Evolutionary conservation across 768 basidiomycete genomes (phyloP).

Genomic region (Pulveroboletus sp.): DNA sequence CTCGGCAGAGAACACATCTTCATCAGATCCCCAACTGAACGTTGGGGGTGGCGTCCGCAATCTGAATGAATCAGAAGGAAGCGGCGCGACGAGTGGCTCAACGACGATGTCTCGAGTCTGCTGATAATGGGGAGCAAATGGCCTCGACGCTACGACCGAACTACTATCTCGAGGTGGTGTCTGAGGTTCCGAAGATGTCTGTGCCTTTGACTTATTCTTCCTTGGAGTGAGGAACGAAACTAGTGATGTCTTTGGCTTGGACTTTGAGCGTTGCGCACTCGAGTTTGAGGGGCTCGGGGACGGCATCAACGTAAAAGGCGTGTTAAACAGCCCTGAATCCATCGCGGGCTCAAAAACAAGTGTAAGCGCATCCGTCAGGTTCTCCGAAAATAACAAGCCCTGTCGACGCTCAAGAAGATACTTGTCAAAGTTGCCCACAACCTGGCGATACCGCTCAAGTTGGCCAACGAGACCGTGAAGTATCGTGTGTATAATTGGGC

Average conservation of each 20-base stretch:
- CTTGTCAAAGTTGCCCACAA: conserved; percentile 77
- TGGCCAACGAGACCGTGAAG: conserved; percentile 77
- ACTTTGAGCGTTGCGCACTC: conserved; percentile 38
- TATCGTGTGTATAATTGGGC: conserved; percentile 77
- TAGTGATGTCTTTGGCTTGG: conserved; percentile 54
- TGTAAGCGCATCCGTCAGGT: conserved; percentile 82
- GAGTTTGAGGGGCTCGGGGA: conserved; percentile 29
- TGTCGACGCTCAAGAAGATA: conserved; percentile 81
- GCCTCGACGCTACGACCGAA: conserved; percentile 56
- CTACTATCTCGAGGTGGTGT: conserved; percentile 41
- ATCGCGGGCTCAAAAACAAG: conserved; percentile 61
- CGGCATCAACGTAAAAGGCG: conserved; percentile 20
- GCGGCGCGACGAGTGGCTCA: conserved; percentile 61
- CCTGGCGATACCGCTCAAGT: conserved; percentile 71
- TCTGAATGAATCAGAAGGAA: conserved; percentile 44
- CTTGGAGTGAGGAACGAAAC: conserved; percentile 79
- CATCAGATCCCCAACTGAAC: conserved; percentile 50
- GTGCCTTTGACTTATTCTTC: conserved; percentile 48
- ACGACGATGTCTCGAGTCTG: conserved; percentile 67
- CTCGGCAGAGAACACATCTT: conserved; percentile 62
- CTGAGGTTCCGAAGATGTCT: conserved; percentile 35
- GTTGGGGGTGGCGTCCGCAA: conserved; percentile 60
- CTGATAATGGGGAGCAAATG: conserved; percentile 83
- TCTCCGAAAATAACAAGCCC: conserved; percentile 88
- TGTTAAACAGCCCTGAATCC: conserved; percentile 31